phyloP scores from a whole-genome alignment of 208 protist species.

The Trypanosoma caninum region DNA sequence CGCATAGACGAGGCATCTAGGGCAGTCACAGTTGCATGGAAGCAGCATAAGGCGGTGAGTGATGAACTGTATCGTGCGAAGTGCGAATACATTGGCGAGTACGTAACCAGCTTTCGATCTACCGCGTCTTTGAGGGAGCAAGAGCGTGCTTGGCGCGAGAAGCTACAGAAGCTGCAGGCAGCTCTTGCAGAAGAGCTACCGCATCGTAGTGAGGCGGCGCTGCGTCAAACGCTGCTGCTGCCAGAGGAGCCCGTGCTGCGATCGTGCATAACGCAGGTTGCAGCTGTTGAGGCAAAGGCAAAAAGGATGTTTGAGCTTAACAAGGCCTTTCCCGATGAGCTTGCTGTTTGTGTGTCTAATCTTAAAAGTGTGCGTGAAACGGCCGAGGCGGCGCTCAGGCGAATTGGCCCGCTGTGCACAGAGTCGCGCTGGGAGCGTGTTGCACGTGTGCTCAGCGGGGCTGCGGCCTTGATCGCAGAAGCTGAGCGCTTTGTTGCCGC shows the following conservation, averaged over 20 bases:
- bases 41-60: neutral
- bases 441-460: neutral
- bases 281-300: neutral
- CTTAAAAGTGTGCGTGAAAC: neutral
- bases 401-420: neutral
- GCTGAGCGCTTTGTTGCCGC: neutral
- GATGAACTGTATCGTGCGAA: slow-evolving; percentile 8
- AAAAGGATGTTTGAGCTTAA: neutral
- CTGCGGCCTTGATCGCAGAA: neutral
- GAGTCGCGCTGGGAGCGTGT: slow-evolving; percentile 6
- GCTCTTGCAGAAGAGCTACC: neutral
- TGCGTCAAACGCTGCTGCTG: slow-evolving; percentile 15
- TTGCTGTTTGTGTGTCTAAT: neutral
- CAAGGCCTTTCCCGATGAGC: neutral
- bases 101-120: slow-evolving; percentile 1
- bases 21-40: neutral
- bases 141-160: slow-evolving; percentile 2
- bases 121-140: neutral
- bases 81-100: slow-evolving; percentile 10
- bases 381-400: neutral
- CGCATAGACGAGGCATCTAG: slow-evolving; percentile 4
- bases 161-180: neutral
- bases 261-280: neutral
- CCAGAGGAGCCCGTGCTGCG: neutral
- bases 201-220: neutral